phyloP scores from a whole-genome alignment of 1,284 basidiomycete genomes.

The Boletus semigastroideus region DNA sequence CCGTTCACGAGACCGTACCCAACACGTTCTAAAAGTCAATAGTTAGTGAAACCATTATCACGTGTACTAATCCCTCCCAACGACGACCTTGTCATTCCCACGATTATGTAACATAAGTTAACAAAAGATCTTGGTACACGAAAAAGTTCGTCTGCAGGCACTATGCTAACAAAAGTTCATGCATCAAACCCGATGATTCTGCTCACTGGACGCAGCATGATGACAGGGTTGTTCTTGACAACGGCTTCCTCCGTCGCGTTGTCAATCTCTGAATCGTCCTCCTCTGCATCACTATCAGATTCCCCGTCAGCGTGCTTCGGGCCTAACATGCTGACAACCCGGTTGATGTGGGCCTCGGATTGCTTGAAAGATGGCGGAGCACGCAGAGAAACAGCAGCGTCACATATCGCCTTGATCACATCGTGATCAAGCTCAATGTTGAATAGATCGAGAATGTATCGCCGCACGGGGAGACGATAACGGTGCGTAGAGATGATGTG shows the following conservation, averaged over 20 bases:
- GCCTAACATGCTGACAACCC: conserved; percentile 59
- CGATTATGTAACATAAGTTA: conserved; percentile 28
- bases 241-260: conserved; percentile 33
- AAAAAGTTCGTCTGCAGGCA: neutral
- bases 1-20: no score
- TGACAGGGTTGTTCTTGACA: conserved; percentile 48
- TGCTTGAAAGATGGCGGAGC: conserved; percentile 50
- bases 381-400: conserved; percentile 49
- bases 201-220: conserved; percentile 58
- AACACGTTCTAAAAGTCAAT: no score
- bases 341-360: conserved; percentile 45
- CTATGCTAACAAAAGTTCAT: conserved; percentile 6
- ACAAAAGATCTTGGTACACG: conserved; percentile 7
- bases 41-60: no score
- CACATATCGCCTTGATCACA: conserved; percentile 51
- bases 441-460: conserved; percentile 93
- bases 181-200: conserved; percentile 60
- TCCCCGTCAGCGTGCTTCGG: conserved; percentile 45
- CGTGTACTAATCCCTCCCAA: no score
- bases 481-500: conserved; percentile 85
- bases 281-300: conserved; percentile 62
- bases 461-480: conserved; percentile 86
- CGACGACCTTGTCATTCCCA: no score
- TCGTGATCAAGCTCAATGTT: conserved; percentile 71
- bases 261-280: conserved; percentile 52